Percentiles rank a stretch among this genome's conserved stretches.
These are phyloP conservation scores for Psilocybe sp. DNA, from an alignment of 768 basidiomycete genomes.

Conservation along the genomic window DNA sequence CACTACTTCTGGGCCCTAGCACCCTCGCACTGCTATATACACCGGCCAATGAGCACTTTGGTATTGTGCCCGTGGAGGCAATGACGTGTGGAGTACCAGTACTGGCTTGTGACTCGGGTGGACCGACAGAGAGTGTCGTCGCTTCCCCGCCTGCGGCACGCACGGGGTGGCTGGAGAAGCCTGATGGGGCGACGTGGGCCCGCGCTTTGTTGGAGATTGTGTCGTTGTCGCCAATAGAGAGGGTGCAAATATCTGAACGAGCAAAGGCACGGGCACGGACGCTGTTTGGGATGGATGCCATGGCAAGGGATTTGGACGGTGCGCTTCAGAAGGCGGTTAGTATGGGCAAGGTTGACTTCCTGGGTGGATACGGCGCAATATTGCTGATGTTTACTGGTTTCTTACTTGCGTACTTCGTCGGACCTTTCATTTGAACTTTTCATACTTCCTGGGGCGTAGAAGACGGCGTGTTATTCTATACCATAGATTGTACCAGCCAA, in stretches of 20 bases:
- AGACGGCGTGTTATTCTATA: not conserved
- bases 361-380: conserved; percentile 15
- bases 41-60: conserved; percentile 94
- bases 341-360: conserved; percentile 43
- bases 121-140: conserved; percentile 84
- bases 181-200: conserved; percentile 69
- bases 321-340: conserved; percentile 51
- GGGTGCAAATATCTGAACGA: conserved; percentile 46
- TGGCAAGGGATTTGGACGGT: conserved; percentile 58
- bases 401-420: conserved; percentile 26
- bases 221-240: conserved; percentile 34
- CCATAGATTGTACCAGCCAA: not conserved
- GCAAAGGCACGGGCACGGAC: conserved; percentile 60
- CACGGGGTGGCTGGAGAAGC: conserved; percentile 78
- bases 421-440: conserved; percentile 16
- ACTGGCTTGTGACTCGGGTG: conserved; percentile 82
- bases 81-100: conserved; percentile 93
- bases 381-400: conserved; percentile 29
- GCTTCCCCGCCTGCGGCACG: conserved; percentile 32
- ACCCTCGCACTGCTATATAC: conserved; percentile 87
- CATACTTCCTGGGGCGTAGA: not conserved
- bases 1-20: conserved; percentile 63
- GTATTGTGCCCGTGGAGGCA: conserved; percentile 92
- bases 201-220: conserved; percentile 62
- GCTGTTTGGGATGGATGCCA: conserved; percentile 75